A percentile compares a stretch with the other conserved stretches of the same genome.
Evolutionary conservation across 169 alveolate species (phyloP).

Genomic region (Plasmodium gallinaceum): DNA sequence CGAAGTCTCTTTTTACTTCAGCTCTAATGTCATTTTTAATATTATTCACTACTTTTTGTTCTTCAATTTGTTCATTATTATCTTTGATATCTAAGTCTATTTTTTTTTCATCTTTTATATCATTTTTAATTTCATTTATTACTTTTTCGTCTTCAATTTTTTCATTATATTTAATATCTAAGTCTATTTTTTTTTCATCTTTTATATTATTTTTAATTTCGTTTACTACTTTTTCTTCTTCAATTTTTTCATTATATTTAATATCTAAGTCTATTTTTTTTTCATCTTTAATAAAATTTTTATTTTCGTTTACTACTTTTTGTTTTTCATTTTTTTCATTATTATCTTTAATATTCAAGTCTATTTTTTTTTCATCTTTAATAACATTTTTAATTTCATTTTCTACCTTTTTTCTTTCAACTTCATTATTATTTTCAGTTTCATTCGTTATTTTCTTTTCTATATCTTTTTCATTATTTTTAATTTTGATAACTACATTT

Average conservation of each 20-base stretch:
- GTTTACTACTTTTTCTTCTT: not conserved
- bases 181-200: too few species aligned
- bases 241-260: not conserved
- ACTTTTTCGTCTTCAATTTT: too few species aligned
- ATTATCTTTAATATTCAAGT: not conserved
- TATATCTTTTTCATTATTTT: not conserved
- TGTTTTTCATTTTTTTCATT: not conserved
- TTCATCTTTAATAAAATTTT: not conserved
- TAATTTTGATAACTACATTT: constrained; percentile 11
- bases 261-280: not conserved
- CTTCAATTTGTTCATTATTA: too few species aligned
- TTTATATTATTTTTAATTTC: too few species aligned
- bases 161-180: not conserved
- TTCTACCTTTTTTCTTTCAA: not conserved
- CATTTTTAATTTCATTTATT: too few species aligned
- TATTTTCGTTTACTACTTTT: not conserved
- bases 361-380: not conserved
- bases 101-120: too few species aligned
- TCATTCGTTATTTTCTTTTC: not conserved
- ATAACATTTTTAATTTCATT: not conserved
- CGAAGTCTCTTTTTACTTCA: too few species aligned
- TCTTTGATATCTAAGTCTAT: too few species aligned
- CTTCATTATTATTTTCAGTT: not conserved
- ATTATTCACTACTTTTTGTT: too few species aligned
- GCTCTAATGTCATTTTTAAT: too few species aligned